A percentile compares a stretch with the other conserved stretches of the same genome.
Evolutionary conservation across 352 stramenopile species (phyloP).

Genomic region (Globisporangium mamillatum): DNA sequence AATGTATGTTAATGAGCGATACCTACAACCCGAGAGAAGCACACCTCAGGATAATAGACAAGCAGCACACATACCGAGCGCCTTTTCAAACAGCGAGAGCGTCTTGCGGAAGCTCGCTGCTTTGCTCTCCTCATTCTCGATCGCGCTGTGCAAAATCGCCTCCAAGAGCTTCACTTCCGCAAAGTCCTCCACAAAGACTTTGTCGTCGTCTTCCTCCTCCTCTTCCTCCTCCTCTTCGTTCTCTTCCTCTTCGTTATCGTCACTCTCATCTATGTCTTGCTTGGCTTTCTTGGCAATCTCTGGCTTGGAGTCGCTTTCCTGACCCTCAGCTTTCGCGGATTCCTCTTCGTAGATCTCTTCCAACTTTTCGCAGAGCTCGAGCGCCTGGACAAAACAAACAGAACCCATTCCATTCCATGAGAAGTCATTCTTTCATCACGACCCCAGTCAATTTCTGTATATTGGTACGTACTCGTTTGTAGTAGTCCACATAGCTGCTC

Average conservation of each 20-base stretch:
- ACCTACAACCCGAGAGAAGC: neutral
- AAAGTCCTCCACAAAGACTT: conserved; percentile 43
- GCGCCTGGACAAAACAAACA: conserved; percentile 15
- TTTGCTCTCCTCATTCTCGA: conserved; percentile 30
- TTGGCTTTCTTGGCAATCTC: neutral
- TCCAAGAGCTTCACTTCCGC: conserved; percentile 61
- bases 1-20: neutral
- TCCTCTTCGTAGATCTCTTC: conserved; percentile 40
- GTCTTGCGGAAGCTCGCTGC: conserved; percentile 41
- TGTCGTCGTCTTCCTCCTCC: conserved; percentile 41
- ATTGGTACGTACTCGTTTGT: conserved; percentile 15
- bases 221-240: conserved; percentile 26
- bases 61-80: conserved; percentile 29
- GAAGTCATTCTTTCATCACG: neutral
- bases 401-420: neutral
- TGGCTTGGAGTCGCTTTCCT: neutral
- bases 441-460: too few relatives aligned
- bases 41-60: neutral
- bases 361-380: conserved; percentile 27
- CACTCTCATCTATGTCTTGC: conserved; percentile 1
- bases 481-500: conserved; percentile 17
- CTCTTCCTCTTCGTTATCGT: conserved; percentile 19
- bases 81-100: conserved; percentile 52
- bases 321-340: conserved; percentile 7
- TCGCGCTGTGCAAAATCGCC: conserved; percentile 49